Base-by-base conservation (phyloP, 352 stramenopile genomes). In the Elongisporangium senticosum region DNA sequence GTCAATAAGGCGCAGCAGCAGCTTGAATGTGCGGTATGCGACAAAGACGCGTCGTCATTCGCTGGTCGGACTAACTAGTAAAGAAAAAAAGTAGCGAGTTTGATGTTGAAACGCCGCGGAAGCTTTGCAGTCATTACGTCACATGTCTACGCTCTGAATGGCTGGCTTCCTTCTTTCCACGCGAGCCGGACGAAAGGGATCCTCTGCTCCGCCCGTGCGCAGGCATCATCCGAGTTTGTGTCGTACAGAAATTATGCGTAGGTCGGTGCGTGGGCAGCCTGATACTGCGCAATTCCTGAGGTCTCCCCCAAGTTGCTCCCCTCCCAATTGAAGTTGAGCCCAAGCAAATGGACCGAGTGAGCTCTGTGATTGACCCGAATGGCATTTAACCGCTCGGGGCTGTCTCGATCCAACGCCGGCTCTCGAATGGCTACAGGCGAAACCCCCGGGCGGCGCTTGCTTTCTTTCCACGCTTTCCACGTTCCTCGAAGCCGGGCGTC, bases 1-100 rank as follows among this genome's bases (percentile, higher is more conserved):
- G 77, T 28, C 56, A 80, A 54, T 81, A 65, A 59, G n/a, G 51
- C n/a, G 1, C 8, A 43, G 33, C 33, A 39, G 28, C 28, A n/a
- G n/a, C n/a, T n/a, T 43, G 33, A 43, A 10, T 43, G 33, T 43
- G 33, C 33, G 5, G 23, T 5, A 10, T 17, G 33, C 33, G 33
- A 15, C 33, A 15, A 43, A 43, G 33, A 43, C 7, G 33, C 33
- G 33, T 10, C 33, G 23, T 26, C 23, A 10, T 39, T 39, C 28
- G 28, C 28, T 39, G 28, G 28, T 43, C 33, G 33, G 2, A 43
- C 33, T 17, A 43, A 43, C 33, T 43, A 43, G 17, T 10, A 5
- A 43, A 17, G 17, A 15, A 10, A 43, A 43, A 43, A 43, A 17
- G 17, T 43, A 43, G 33, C 33, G 33, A 43, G 33, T 43, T 43